Evolutionary conservation across 768 basidiomycete species (phyloP), one percentile per base, ranked within the genome.

Genomic region (Ramaria sp.): DNA sequence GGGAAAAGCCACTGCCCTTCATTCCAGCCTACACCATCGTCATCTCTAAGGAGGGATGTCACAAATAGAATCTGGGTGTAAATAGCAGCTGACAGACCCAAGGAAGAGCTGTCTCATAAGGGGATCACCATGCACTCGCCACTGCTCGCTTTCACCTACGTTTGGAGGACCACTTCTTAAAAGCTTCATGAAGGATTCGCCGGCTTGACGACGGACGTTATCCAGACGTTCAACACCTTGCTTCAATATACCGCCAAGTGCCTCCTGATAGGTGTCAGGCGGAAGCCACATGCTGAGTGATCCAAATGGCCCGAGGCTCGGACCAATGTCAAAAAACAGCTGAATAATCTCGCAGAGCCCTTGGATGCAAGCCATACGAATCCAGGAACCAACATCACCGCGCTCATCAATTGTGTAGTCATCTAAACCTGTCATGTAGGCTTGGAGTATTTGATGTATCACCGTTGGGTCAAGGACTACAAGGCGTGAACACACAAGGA

Each of bases 321-420:
- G 63, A 24, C 79, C 74, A 46, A 72, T 65, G 12, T 68, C 63
- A 61, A 86, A 74, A 3, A 90, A 63, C 24, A 78, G 71, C 63
- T 76, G 71, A 45, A 78, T 71, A 58, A 82, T 69, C 7, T 73
- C 70, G 17, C 80, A 74, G 55, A 93, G 70, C 10, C 86, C 85
- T 47, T 74, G 75, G 51, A 93, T 77, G 63, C 85, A 88, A 1
- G 83, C 81, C 7, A 88, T 78, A 60, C 95, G 88, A 52, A 93
- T 79, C 92, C 93, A 96, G 1, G 95, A 97, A 42, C 95, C 95
- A 38, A 99, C 87, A 66, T 99, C 96, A 4, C 95, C 95, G 61
- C 95, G 83, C 66, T 96, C 89, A 66, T 99, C 95, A 49, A 81
- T 82, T 5, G 90, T 87, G 66, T 98, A 99, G 71, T 99, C 94